Evolutionary conservation across 148 eudicot species (phyloP).

Genomic region (Hydrangea macrophylla): DNA sequence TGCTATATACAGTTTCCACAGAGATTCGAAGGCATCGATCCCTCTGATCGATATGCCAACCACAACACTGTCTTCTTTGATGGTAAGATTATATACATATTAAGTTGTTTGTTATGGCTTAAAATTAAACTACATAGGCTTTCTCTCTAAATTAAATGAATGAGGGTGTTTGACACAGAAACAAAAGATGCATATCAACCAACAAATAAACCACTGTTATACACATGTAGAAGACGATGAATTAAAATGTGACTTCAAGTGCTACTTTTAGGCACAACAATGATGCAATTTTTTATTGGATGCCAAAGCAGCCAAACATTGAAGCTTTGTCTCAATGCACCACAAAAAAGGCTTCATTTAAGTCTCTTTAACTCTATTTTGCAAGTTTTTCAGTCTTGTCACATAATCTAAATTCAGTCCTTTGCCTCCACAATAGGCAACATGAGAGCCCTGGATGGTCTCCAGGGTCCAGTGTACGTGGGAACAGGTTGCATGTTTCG

Average conservation of each 20-base stretch:
- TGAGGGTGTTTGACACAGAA: too few species aligned
- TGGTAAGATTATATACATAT: constrained; percentile 29
- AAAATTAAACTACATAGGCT: too few species aligned
- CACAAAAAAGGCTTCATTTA: too few species aligned
- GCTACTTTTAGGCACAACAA: too few species aligned
- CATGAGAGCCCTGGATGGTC: constrained; percentile 92
- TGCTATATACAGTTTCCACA: constrained; percentile 91
- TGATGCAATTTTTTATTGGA: too few species aligned
- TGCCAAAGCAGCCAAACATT: too few species aligned
- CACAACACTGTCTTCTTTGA: constrained; percentile 94
- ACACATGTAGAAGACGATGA: too few species aligned
- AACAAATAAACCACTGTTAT: too few species aligned
- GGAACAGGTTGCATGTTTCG: constrained; percentile 96
- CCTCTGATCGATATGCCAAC: constrained; percentile 89
- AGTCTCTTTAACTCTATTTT: neutral
- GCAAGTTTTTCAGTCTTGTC: neutral
- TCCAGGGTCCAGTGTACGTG: constrained; percentile 91
- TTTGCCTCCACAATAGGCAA: constrained; percentile 35
- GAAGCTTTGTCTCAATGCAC: neutral
- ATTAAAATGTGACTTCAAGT: too few species aligned
- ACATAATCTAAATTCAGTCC: neutral
- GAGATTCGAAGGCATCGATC: constrained; percentile 91
- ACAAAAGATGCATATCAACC: too few species aligned
- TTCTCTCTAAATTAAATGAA: too few species aligned
- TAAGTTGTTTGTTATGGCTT: too few species aligned